Conservation (phyloP, 2,329 filamentous ascomycete species). For the Meredithiella fracta region DNA sequence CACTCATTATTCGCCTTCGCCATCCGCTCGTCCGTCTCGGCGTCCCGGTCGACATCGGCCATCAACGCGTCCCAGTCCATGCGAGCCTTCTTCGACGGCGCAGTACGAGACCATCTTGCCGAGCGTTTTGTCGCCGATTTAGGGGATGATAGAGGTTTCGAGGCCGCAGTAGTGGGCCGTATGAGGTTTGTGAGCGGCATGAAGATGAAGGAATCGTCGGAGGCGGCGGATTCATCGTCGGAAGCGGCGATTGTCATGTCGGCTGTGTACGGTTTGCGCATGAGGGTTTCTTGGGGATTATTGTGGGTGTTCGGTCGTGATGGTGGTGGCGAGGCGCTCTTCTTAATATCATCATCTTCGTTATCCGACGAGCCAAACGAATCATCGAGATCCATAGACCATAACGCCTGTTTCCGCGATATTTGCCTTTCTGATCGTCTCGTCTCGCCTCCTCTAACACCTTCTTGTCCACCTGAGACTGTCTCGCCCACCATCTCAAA, state of each 20-base stretch:
- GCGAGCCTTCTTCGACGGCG: background rate
- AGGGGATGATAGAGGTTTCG: background rate
- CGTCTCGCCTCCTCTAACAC: background rate
- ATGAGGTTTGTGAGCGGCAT: background rate
- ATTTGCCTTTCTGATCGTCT: background rate
- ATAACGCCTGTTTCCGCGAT: background rate
- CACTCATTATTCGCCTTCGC: background rate
- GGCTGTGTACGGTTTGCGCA: slow-evolving; percentile 23
- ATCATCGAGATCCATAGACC: background rate
- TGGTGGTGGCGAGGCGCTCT: too few relatives aligned
- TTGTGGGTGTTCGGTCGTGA: too few relatives aligned
- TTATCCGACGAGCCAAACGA: slow-evolving; percentile 7
- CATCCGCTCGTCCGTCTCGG: background rate
- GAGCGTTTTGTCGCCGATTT: background rate
- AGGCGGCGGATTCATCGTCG: slow-evolving; percentile 47
- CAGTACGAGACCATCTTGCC: background rate
- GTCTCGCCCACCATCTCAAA: slow-evolving; percentile 1
- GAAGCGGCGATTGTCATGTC: slow-evolving; percentile 50
- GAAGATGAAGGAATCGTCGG: slow-evolving; percentile 39
- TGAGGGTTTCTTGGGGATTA: background rate
- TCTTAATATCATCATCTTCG: too few relatives aligned
- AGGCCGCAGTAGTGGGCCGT: background rate
- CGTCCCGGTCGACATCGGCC: slow-evolving; percentile 8
- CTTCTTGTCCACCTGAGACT: background rate
- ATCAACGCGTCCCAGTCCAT: slow-evolving; percentile 5